Evolutionary conservation across 129 eudicot genomes (phyloP), one percentile per base, ranked within the genome.

Genomic region (Oenanthe sinensis): DNA sequence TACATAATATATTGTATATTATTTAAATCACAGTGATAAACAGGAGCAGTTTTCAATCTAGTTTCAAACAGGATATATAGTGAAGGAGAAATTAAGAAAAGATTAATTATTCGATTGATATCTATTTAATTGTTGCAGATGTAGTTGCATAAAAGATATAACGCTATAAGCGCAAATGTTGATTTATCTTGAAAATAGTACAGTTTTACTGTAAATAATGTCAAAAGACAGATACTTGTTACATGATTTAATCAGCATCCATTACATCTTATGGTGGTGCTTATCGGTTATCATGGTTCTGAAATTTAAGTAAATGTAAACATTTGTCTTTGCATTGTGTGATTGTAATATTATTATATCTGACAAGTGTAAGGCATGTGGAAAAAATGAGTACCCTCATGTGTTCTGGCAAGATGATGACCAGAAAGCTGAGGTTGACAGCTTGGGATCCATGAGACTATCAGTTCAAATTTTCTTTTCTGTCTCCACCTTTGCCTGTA

Each of bases 361-460:
- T 4, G 4, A 16, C 9, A 14, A 69, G 44, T 73, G 49, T n/a
- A 71, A 20, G 40, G 55, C 76, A 44, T 44, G 39, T 71, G 54
- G 19, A 43, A 20, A 43, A 43, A 10, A 22, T 44, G 55, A 73
- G 37, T 44, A 73, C 39, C 65, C 33, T 17, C 58, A 45, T 73
- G 77, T 73, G 55, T n/a, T 73, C 52, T 22, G 54, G 48, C 77
- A 73, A 73, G 55, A 55, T 44, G 77, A 73, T 73, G 6, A 73
- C 77, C 48, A 45, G 55, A 73, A 44, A 73, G 39, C 8, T 44
- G 75, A 42, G 42, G 26, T 40, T 22, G 33, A 71, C 49, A 22
- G 49, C 50, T 20, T 15, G 17, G 14, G 77, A 73, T 13, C 58
- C 24, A 20, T 42, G 49, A 42, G 49, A 5, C 77, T 44, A 40